Percentiles rank a stretch among this genome's conserved stretches.
Conservation (phyloP, 345 rosid genomes). For the Lenwebbia sp. region DNA sequence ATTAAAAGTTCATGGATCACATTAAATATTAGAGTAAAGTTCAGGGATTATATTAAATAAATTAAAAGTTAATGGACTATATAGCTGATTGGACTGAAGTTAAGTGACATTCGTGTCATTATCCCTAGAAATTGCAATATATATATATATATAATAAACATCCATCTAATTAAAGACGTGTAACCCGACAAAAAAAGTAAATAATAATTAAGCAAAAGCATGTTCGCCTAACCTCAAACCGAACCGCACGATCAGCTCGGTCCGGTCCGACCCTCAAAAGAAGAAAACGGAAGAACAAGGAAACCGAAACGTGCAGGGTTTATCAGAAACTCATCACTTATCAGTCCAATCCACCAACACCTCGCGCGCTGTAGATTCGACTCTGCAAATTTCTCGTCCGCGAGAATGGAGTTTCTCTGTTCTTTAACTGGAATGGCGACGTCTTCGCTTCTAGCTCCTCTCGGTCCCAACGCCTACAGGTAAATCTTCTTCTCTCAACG, state of each 20-base stretch:
- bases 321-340: background rate
- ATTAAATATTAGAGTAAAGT: no score
- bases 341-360: background rate
- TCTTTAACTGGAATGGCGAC: slow-evolving; percentile 17
- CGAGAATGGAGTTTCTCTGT: slow-evolving; percentile 1
- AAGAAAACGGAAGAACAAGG: background rate
- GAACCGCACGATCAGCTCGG: background rate
- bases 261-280: background rate
- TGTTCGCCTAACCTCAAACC: background rate
- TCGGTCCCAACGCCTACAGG: slow-evolving; percentile 16
- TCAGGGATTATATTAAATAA: no score
- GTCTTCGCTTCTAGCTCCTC: slow-evolving; percentile 12
- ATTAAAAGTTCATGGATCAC: no score
- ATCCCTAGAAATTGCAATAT: no score
- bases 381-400: background rate
- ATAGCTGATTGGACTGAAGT: no score
- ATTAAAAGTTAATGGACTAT: no score
- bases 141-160: no score
- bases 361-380: background rate
- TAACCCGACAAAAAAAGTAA: background rate
- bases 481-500: background rate
- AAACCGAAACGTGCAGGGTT: background rate
- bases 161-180: background rate
- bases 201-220: background rate
- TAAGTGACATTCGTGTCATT: no score